Evolutionary conservation across 2,329 filamentous ascomycete genomes (phyloP), one percentile per base, ranked within the genome.

Genomic region (Colletotrichum graminicola): DNA sequence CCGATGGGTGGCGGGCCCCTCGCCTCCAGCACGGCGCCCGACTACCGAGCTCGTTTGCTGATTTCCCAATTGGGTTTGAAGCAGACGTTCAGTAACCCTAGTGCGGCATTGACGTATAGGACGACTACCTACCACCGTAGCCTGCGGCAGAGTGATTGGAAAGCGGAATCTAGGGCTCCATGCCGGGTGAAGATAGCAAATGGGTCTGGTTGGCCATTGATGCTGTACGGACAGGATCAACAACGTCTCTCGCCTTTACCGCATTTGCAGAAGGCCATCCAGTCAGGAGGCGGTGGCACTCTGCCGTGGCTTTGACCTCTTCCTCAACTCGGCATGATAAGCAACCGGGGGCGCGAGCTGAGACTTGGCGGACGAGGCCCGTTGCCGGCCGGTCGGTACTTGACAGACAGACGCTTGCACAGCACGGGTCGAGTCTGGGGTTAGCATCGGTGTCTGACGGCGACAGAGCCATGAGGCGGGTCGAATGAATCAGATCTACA

Each of bases 281-380:
- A 29, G 49, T 52, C 49, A 52, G 49, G 21, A 55, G 32, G 32
- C 21, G 26, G 5, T 12, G 29, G 29, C 29, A 32, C 51, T 18
- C 26, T 11, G 51, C 18, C 18, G n/a, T 61, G 56, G 56, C 67
- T 67, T 57, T 71, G 67, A 67, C 63, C 63, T 49, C 47, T 32
- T 59, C 14, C n/a, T 26, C 34, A 8, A 21, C 45, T 29, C 39
- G 18, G 49, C 45, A 36, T 43, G 55, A 66, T 43, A 47, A 41
- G 39, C 55, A 56, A 55, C 67, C 39, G 26, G 55, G 55, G 62
- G 32, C 29, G 23, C 6, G 34, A 67, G 36, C 52, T 52, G 66
- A 57, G 43, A 49, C 52, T 59, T 32, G 26, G 52, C 41, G 29
- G 18, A 12, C 18, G 52, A 34, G 16, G 52, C 29, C 52, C 21